Conservation (phyloP, 2,329 filamentous ascomycete species). For the Emydomyces testavorans region DNA sequence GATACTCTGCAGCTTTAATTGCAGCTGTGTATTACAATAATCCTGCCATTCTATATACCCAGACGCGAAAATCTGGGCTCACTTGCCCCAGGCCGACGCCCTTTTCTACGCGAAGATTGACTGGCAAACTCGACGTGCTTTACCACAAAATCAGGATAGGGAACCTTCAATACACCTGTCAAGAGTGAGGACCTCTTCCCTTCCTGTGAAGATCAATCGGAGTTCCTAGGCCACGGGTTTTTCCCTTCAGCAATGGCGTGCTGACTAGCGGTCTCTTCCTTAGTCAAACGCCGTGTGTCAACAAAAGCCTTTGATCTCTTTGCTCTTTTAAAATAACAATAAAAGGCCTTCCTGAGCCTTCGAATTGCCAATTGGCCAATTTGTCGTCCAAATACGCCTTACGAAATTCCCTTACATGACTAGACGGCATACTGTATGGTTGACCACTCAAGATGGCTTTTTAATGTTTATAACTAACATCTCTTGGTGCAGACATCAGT, state of each 20-base stretch:
- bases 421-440: background rate
- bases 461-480: background rate
- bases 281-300: background rate
- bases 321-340: background rate
- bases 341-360: background rate
- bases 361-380: background rate
- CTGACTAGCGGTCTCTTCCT: background rate
- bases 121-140: background rate
- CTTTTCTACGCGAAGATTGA: background rate
- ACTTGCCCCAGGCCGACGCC: background rate
- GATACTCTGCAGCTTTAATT: constrained; percentile 8
- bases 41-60: background rate
- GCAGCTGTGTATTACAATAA: constrained; percentile 9
- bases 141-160: background rate
- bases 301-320: constrained; percentile 5
- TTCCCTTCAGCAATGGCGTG: background rate
- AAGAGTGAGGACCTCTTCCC: background rate
- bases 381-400: background rate
- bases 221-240: background rate
- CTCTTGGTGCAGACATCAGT: background rate
- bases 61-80: constrained; percentile 1
- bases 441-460: background rate
- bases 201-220: background rate
- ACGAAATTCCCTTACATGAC: background rate
- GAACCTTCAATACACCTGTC: background rate